Conservation (phyloP, 176 grass and related monocot species). For the Eremochloa ophiuroides region DNA sequence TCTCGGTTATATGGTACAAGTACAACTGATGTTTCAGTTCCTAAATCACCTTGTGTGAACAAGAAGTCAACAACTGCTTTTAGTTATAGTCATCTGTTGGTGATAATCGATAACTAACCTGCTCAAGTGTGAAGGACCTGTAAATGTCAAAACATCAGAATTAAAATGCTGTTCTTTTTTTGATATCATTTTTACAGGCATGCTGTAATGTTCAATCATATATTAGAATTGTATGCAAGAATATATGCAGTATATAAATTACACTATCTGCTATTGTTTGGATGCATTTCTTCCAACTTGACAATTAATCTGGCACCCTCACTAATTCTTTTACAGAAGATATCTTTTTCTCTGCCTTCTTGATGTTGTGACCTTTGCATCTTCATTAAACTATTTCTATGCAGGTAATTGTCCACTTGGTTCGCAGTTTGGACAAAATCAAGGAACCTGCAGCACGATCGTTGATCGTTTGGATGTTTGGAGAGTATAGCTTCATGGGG, state of each 20-base stretch:
- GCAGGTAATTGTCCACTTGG: constrained; percentile 82
- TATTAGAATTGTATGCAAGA: not conserved
- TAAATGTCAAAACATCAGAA: not conserved
- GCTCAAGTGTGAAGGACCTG: constrained; percentile 9
- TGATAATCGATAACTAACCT: not conserved
- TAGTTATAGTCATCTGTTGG: not conserved
- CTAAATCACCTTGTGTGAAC: not conserved
- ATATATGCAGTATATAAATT: not conserved
- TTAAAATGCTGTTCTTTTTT: not conserved
- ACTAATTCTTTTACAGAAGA: not conserved
- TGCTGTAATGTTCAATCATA: not conserved
- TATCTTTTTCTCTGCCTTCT: not conserved
- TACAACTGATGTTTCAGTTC: not conserved
- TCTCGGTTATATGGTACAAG: not conserved
- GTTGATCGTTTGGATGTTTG: constrained; percentile 85
- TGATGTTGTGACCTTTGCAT: constrained; percentile 21
- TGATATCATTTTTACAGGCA: not conserved
- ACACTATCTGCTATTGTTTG: not conserved
- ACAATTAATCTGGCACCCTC: not conserved
- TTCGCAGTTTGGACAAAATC: constrained; percentile 67
- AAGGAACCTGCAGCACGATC: constrained; percentile 74
- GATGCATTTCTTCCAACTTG: not conserved
- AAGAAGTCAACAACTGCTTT: not conserved
- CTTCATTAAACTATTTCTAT: not conserved
- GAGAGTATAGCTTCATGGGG: constrained; percentile 66